These are phyloP conservation scores for Fusarium tupiense DNA, from an alignment of 2,329 filamentous ascomycete species.

Conservation along the genomic window DNA sequence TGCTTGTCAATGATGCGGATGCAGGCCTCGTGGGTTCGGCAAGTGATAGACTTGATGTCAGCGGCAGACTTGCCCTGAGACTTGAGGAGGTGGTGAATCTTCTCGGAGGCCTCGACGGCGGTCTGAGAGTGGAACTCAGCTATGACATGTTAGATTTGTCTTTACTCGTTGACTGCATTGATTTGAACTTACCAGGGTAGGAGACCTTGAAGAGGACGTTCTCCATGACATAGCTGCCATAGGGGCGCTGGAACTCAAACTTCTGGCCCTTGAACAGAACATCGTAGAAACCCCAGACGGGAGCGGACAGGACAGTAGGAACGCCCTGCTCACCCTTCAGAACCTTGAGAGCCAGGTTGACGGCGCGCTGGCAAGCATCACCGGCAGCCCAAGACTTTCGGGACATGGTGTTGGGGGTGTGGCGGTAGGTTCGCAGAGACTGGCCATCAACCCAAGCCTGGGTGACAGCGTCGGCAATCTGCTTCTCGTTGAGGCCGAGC, in stretches of 20 bases:
- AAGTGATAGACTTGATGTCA: constrained; percentile 92
- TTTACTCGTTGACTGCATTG: neutral
- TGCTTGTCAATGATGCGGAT: constrained; percentile 99
- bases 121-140: constrained; percentile 99
- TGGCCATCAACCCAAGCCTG: constrained; percentile 99
- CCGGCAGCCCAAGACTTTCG: constrained; percentile 99
- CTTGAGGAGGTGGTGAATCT: constrained; percentile 85
- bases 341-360: constrained; percentile 91
- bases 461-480: constrained; percentile 94
- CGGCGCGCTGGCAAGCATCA: constrained; percentile 95
- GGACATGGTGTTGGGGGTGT: constrained; percentile 99
- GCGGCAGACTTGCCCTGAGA: constrained; percentile 87
- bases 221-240: constrained; percentile 99
- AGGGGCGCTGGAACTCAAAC: constrained; percentile 95
- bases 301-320: constrained; percentile 90
- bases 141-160: constrained; percentile 24
- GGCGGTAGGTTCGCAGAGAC: constrained; percentile 94
- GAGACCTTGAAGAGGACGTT: constrained; percentile 99
- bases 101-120: constrained; percentile 92
- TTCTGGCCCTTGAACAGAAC: constrained; percentile 95
- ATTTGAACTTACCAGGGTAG: constrained; percentile 77
- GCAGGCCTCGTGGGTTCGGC: constrained; percentile 98
- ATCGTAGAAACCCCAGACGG: constrained; percentile 98
- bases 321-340: constrained; percentile 90
- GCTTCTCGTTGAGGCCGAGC: constrained; percentile 86